Base-by-base conservation (phyloP, 768 basidiomycete species). In the Leucosporidium yakuticum region DNA sequence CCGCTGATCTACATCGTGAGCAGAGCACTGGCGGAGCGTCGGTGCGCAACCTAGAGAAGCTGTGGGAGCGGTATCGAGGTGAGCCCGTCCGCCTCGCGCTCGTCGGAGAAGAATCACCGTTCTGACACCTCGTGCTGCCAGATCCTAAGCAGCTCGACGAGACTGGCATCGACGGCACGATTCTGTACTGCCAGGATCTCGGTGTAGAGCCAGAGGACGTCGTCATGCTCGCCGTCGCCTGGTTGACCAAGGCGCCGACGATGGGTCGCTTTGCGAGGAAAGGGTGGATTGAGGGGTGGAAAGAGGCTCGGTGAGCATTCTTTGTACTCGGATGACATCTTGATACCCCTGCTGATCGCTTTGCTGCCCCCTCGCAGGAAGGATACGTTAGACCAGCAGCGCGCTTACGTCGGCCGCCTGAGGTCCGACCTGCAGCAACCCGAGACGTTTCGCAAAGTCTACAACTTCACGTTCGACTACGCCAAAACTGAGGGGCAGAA, bases 211-310 rank as follows among this genome's bases (percentile, higher is more conserved):
- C 87, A 1, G 89, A 90, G 70, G 89, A 93, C 74, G 86, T 89
- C 29, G 89, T 91, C 12, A 80, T 94, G 61, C 83, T 94, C 53
- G 85, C 88, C 8, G 80, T 95, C 50, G 91, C 91, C 14, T 90
- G 83, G 74, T 89, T 91, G 74, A 83, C 91, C 31, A 87, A 88
- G 75, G 88, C 88, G 7, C 88, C 87, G 0, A 74, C 80, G 67
- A 80, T 94, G 61, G 90, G 88, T 2, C 81, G 83, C 65, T 95
- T 90, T 87, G 82, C 81, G 39, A 83, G 80, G 70, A 80, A 84
- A 68, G 87, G 85, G 0, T 94, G 90, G 90, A 74, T 85, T 47
- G 88, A 89, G 0, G 91, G 90, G 1, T 91, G 91, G 90, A 88
- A 86, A 78, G 77, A 74, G 20, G 79, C 88, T 47, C 84, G 87